A percentile compares a stretch with the other conserved stretches of the same genome.
Evolutionary conservation across 768 basidiomycete species (phyloP).

Genomic region (Sarcomyxa edulis): DNA sequence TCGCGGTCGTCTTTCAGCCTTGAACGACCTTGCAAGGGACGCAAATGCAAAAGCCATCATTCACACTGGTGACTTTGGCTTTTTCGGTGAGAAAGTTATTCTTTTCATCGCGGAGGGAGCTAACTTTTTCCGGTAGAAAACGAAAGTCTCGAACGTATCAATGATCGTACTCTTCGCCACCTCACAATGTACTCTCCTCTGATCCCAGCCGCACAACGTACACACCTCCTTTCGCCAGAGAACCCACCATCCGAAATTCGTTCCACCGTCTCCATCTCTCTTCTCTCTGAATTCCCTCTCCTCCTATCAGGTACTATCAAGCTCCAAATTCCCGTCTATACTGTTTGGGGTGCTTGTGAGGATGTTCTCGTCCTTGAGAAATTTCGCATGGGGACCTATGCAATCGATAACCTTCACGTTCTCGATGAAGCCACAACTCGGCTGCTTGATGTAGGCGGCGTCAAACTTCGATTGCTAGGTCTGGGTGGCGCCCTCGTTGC

Average conservation of each 20-base stretch:
- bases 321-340: slow-evolving; percentile 89
- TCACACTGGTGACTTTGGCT: slow-evolving; percentile 98
- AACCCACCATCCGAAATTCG: slow-evolving; percentile 68
- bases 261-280: slow-evolving; percentile 64
- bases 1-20: slow-evolving; percentile 77
- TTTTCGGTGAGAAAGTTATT: slow-evolving; percentile 63
- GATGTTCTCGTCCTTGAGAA: slow-evolving; percentile 92
- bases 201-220: slow-evolving; percentile 77
- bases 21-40: slow-evolving; percentile 89
- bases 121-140: slow-evolving; percentile 43
- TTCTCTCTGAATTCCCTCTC: slow-evolving; percentile 91
- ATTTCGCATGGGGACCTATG: slow-evolving; percentile 77
- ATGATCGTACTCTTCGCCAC: slow-evolving; percentile 93
- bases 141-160: slow-evolving; percentile 81
- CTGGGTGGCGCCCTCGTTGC: slow-evolving; percentile 92
- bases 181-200: slow-evolving; percentile 95
- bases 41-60: slow-evolving; percentile 89
- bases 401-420: slow-evolving; percentile 85
- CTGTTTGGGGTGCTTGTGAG: slow-evolving; percentile 97
- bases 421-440: slow-evolving; percentile 96
- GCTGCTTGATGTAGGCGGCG: slow-evolving; percentile 84
- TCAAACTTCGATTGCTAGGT: slow-evolving; percentile 92
- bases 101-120: too few relatives aligned
- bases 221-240: slow-evolving; percentile 69
- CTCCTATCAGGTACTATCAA: slow-evolving; percentile 88